These are phyloP conservation scores for Trifolium fragiferum DNA, from an alignment of 306 rosid species.

Conservation along the genomic window DNA sequence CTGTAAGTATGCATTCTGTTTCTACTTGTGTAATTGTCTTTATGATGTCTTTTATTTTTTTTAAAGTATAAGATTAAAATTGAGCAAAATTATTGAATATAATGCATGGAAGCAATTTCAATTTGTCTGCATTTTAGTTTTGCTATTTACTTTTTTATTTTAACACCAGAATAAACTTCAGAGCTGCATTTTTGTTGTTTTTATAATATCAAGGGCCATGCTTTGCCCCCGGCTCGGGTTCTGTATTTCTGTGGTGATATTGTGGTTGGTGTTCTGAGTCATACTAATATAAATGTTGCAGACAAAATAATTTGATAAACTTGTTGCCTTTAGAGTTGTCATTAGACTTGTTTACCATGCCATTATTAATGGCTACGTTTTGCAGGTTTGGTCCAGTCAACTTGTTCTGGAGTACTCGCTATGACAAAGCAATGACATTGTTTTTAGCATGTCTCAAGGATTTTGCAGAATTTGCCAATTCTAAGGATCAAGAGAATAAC, in stretches of 20 bases:
- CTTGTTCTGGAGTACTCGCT: constrained; percentile 96
- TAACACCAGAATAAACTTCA: not conserved
- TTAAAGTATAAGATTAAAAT: constrained; percentile 14
- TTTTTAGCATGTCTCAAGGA: constrained; percentile 90
- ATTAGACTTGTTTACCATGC: constrained; percentile 35
- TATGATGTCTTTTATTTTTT: constrained; percentile 5
- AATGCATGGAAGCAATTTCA: constrained; percentile 30
- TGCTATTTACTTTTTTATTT: not conserved
- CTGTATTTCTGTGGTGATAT: constrained; percentile 20
- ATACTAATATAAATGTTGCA: not conserved
- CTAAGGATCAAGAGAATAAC: constrained; percentile 90
- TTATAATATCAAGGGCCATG: constrained; percentile 19
- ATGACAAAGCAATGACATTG: constrained; percentile 94
- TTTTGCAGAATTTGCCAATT: constrained; percentile 89
- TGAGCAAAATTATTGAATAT: constrained; percentile 22
- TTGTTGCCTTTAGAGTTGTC: constrained; percentile 31
- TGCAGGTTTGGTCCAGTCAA: constrained; percentile 97
- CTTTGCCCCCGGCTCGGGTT: constrained; percentile 14
- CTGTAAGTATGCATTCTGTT: constrained; percentile 64
- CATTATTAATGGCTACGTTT: constrained; percentile 25
- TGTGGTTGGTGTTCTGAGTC: constrained; percentile 33
- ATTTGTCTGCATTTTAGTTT: constrained; percentile 12
- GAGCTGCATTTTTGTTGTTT: constrained; percentile 24
- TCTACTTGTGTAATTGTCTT: not conserved
- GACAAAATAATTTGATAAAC: constrained; percentile 21